phyloP scores from a whole-genome alignment of 805 yeast genomes.

The Yarrowia sp. region DNA sequence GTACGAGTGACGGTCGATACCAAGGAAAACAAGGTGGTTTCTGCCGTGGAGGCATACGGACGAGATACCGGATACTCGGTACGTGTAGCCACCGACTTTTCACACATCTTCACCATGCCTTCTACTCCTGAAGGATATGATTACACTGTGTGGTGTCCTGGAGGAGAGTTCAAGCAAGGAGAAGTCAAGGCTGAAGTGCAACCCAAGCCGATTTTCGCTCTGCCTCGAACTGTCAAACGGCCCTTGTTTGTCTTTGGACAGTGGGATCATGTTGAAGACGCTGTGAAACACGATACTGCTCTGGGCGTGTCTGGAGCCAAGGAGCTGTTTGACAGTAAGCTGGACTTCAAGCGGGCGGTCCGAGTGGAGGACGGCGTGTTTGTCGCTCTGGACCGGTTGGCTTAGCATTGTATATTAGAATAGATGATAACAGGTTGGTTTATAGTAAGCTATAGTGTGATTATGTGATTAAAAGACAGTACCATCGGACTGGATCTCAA shows the following conservation, averaged over 20 bases:
- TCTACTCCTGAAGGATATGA: constrained; percentile 66
- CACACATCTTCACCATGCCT: constrained; percentile 68
- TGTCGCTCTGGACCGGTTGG: constrained; percentile 39
- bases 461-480: constrained; percentile 55
- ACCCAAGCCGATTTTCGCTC: constrained; percentile 32
- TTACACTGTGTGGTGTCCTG: constrained; percentile 59
- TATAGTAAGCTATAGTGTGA: no score
- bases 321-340: constrained; percentile 67
- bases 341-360: constrained; percentile 53
- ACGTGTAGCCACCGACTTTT: constrained; percentile 60
- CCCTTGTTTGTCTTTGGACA: constrained; percentile 62
- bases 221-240: constrained; percentile 31
- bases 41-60: constrained; percentile 66
- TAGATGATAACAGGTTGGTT: not conserved
- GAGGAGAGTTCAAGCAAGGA: constrained; percentile 55
- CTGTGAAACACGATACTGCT: constrained; percentile 53
- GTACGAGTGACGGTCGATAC: constrained; percentile 80
- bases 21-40: constrained; percentile 58
- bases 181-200: constrained; percentile 29
- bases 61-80: constrained; percentile 60
- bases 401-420: constrained; percentile 11
- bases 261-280: constrained; percentile 52
- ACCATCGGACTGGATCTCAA: constrained; percentile 60
- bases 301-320: constrained; percentile 54
- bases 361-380: constrained; percentile 70